Evolutionary conservation across 768 basidiomycete species (phyloP), one percentile per base, ranked within the genome.

Genomic region (Collybia sp.): DNA sequence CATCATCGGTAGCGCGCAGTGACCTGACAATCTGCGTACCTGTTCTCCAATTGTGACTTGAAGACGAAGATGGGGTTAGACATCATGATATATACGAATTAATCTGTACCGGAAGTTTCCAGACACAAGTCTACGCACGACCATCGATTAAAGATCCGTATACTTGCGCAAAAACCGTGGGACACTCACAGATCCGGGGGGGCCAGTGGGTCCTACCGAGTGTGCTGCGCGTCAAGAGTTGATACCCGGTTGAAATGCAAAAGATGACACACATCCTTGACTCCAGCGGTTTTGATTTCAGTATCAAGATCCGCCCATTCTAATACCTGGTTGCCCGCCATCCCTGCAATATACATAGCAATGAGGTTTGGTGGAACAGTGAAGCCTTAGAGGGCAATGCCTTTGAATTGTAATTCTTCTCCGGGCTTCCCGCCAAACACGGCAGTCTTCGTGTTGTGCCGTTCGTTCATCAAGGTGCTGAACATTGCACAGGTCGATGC

Each of bases 401-500:
- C 71, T 58, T 80, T 79, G 60, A 67, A 81, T 55, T 82, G 63
- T 48, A 79, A 63, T 19, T 56, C 53, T 53, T 75, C 65, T 3
- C 70, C 68, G 2, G 80, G 76, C 58, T 76, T 78, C 17, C 79
- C 79, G 17, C 81, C 79, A 49, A 82, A 81, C 12, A 80, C 59
- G 5, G 74, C 79, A 37, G 76, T 72, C 53, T 69, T 76, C 2
- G 73, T 77, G 8, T 67, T 56, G 53, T 80, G 76, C 11, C 69
- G 60, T 56, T 83, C 82, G 42, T 70, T 66, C 80, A 83, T 81
- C 43, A 81, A 56, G 2, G 79, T 81, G 45, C 71, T 76, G 57
- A 82, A 82, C 72, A 80, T 73, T 0, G 80, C 77, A 48, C 82
- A 82, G 1, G 82, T 82, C 4, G 78, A 80, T 6, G 80, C 80